Conservation (phyloP, 176 grass and related monocot species). For the Avena eriantha region DNA sequence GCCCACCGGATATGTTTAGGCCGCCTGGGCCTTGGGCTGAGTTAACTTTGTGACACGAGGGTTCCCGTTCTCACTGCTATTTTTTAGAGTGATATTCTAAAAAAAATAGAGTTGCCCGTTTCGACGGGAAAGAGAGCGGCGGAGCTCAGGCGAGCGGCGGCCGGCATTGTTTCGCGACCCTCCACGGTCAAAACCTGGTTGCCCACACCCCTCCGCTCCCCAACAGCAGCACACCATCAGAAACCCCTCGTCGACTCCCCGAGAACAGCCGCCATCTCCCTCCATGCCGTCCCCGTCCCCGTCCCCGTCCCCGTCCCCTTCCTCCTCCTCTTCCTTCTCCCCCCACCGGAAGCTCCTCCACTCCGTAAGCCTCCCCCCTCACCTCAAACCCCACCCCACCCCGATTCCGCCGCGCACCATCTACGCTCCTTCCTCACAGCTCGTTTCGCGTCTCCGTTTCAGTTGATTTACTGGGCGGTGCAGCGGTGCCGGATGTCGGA, state of each 20-base stretch:
- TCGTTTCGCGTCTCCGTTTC: slow-evolving; percentile 15
- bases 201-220: not conserved
- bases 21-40: no score
- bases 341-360: slow-evolving; percentile 50
- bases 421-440: not conserved
- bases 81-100: no score
- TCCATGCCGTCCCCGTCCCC: slow-evolving; percentile 25
- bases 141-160: slow-evolving; percentile 23
- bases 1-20: no score
- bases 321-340: not conserved
- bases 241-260: not conserved
- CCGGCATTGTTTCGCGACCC: not conserved
- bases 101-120: no score
- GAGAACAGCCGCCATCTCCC: not conserved
- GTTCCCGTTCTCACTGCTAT: no score
- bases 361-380: slow-evolving; percentile 21
- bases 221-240: not conserved
- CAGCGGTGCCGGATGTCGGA: slow-evolving; percentile 72
- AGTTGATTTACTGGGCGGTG: slow-evolving; percentile 64
- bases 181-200: not conserved
- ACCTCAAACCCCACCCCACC: not conserved
- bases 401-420: not conserved
- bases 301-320: not conserved
- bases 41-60: no score
- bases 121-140: not conserved